These are phyloP conservation scores for Conringia planisiliqua DNA, from an alignment of 345 rosid genomes.

Conservation along the genomic window DNA sequence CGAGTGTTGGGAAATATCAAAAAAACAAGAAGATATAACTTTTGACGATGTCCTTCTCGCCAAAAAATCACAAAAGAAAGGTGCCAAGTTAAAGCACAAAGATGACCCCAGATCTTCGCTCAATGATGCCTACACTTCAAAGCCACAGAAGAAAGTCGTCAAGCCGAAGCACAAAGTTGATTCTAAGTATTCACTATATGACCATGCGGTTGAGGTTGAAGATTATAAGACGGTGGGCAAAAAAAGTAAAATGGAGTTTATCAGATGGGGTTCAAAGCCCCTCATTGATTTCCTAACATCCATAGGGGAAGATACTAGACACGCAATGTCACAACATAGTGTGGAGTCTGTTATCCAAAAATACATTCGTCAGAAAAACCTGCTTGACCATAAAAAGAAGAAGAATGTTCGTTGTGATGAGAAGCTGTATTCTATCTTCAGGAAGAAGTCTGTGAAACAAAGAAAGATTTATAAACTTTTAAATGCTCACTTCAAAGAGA, in stretches of 20 bases:
- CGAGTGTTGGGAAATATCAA: constrained; percentile 47
- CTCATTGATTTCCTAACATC: constrained; percentile 48
- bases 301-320: constrained; percentile 42
- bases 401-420: constrained; percentile 43
- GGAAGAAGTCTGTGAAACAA: constrained; percentile 34
- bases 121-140: constrained; percentile 34
- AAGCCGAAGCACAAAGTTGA: background rate
- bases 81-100: background rate
- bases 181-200: constrained; percentile 5
- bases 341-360: constrained; percentile 35
- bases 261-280: constrained; percentile 51
- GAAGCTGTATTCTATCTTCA: constrained; percentile 41
- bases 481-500: constrained; percentile 35
- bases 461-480: constrained; percentile 35
- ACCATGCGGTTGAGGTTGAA: constrained; percentile 18
- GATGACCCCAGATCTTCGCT: background rate
- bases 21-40: constrained; percentile 36
- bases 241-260: constrained; percentile 29
- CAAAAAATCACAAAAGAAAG: constrained; percentile 14
- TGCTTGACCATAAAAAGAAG: constrained; percentile 34
- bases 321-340: constrained; percentile 30
- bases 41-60: constrained; percentile 34
- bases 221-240: background rate
- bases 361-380: constrained; percentile 34
- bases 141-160: background rate